Evolutionary conservation across 2,329 filamentous ascomycete genomes (phyloP), one percentile per base, ranked within the genome.

Genomic region (Ceratocystis colombiana): DNA sequence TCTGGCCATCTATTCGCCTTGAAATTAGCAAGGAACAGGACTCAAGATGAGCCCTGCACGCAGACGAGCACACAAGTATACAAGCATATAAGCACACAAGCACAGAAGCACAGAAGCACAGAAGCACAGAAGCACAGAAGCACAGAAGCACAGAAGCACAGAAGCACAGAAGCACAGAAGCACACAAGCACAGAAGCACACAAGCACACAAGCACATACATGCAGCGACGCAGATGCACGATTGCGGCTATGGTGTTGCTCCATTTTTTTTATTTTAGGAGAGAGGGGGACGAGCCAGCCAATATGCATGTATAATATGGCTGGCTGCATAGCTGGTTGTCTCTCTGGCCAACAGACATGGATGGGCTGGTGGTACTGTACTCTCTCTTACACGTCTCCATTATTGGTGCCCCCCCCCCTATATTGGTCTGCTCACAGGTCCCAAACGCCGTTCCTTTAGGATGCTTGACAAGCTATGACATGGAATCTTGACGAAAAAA

Each of bases 1-100:
- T 57, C 53, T 57, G 53, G 28, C 53, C 25, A 57, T 33, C 53
- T 57, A n/a, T 12, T 22, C 12, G n/a, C 22, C 53, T 57, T 33
- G 22, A 57, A 7, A 30, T 41, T 41, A n/a, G 30, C 53, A 17
- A n/a, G 37, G 53, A 30, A 57, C 53, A 15, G 53, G 53, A n/a
- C 53, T 30, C 22, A 20, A 17, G 15, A 33, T 22, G 53, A 57
- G 22, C 53, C 37, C 37, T 41, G 37, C 37, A 41, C 33, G 3
- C 37, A 41, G 10, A 41, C 37, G 37, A 15, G 37, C 37, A 41
- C 37, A 37, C 33, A 37, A 37, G 8, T 37, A 37, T 28, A 28
- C 50, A 55, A 15, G 50, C 50, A 12, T 25, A 25, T 12, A 55
- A 55, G 22, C 50, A 55, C 50, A 50, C 0, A 20, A 17, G 22